Percentiles rank a stretch among this genome's conserved stretches.
These are phyloP conservation scores for Globisporangium alternatum DNA, from an alignment of 352 stramenopile genomes.

Conservation along the genomic window DNA sequence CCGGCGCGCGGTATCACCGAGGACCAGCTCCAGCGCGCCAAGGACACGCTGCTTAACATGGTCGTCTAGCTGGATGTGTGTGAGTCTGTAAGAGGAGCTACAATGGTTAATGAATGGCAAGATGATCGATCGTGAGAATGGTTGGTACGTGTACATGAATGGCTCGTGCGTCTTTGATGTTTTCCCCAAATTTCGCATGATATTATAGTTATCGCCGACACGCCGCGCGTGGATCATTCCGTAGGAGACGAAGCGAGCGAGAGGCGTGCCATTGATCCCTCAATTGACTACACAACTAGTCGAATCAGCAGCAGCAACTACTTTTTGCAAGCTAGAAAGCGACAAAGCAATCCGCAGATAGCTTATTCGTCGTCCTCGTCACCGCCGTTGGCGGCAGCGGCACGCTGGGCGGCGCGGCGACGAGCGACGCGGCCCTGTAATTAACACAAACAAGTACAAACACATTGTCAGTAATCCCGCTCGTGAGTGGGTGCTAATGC, in stretches of 20 bases:
- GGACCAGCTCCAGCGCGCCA: constrained; percentile 68
- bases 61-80: neutral
- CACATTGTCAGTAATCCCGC: constrained; percentile 2
- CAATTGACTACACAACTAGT: constrained; percentile 26
- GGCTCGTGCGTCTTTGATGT: constrained; percentile 1
- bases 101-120: no score
- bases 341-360: constrained; percentile 18
- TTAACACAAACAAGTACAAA: constrained; percentile 3
- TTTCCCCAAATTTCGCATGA: constrained; percentile 81
- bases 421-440: constrained; percentile 92
- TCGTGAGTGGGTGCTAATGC: neutral
- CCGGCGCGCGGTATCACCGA: constrained; percentile 56
- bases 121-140: neutral
- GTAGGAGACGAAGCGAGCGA: no score
- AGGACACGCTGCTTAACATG: constrained; percentile 52
- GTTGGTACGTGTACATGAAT: constrained; percentile 24
- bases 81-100: neutral
- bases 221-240: constrained; percentile 1
- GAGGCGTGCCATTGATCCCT: constrained; percentile 21
- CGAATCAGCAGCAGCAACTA: constrained; percentile 13
- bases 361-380: constrained; percentile 86
- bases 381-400: constrained; percentile 86
- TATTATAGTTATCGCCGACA: constrained; percentile 70
- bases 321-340: constrained; percentile 20
- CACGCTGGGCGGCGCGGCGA: constrained; percentile 92